Base-by-base conservation (phyloP, 2,329 filamentous ascomycete species). In the Dothistroma septosporum region DNA sequence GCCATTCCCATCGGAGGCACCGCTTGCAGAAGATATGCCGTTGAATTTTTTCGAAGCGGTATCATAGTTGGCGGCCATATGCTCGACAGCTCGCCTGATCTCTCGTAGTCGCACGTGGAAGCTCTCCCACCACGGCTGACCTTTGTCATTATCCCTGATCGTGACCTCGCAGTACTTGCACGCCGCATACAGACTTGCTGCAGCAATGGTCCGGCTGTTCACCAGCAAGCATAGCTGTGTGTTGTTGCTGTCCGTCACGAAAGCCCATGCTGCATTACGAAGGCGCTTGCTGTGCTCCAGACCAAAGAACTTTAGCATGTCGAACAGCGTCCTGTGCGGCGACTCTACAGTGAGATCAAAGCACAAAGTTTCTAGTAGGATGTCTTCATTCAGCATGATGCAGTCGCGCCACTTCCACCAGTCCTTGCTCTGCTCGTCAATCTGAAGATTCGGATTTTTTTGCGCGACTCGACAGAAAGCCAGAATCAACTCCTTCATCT, bases 331-430 rank as follows among this genome's bases (percentile, higher is more conserved):
- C 61, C 88, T 87, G 74, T 97, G 94, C 0, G 94, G 93, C 62
- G 92, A 90, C 67, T 95, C 90, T 31, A 97, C 82, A 75, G 92
- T 91, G 50, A 99, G 81, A 73, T 99, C 94, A 75, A 99, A 99
- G 62, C 92, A 97, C 19, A 99, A 81, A 50, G 87, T 86, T 75
- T 97, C 94, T 16, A 99, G 83, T 79, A 99, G 89, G 48, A 93
- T 80, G 73, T 97, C 94, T 77, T 99, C 94, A 72, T 95, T 91
- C 66, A 89, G 88, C 14, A 97, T 80, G 60, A 99, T 96, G 61
- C 89, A 94, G 73, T 99, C 94, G 63, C 92, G 86, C 94, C 94
- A 99, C 71, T 90, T 86, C 94, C 94, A 99, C 74, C 94, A 99
- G 73, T 99, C 94, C 72, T 97, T 97, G 68, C 90, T 95, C 75